A percentile compares a stretch with the other conserved stretches of the same genome.
Evolutionary conservation across 345 rosid genomes (phyloP).

Genomic region (Hibiscus syriacus): DNA sequence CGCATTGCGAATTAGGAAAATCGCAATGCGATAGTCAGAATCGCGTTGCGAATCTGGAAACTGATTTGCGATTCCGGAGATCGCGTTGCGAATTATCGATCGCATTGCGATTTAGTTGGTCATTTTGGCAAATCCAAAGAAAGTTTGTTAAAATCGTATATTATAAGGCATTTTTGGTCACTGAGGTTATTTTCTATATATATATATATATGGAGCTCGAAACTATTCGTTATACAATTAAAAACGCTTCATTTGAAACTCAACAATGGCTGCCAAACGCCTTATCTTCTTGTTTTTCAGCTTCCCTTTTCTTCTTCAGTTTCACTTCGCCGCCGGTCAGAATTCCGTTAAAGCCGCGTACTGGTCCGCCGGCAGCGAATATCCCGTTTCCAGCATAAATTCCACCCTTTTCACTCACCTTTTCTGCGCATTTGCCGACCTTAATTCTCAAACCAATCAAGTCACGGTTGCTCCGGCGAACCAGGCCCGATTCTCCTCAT

Average conservation of each 20-base stretch:
- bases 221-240: background rate
- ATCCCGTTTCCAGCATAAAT: conserved; percentile 32
- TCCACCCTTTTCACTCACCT: conserved; percentile 63
- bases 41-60: too few relatives aligned
- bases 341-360: conserved; percentile 42
- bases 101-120: too few relatives aligned
- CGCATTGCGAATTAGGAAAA: too few relatives aligned
- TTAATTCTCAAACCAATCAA: conserved; percentile 30
- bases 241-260: background rate
- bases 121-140: too few relatives aligned
- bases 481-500: conserved; percentile 36
- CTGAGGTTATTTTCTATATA: too few relatives aligned
- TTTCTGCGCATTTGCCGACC: conserved; percentile 50
- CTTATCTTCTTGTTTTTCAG: conserved; percentile 11
- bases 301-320: conserved; percentile 16
- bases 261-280: conserved; percentile 15
- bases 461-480: conserved; percentile 35
- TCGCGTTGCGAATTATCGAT: too few relatives aligned
- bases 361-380: conserved; percentile 40
- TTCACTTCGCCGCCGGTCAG: conserved; percentile 23
- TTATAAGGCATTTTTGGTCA: too few relatives aligned
- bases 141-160: too few relatives aligned
- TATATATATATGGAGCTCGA: too few relatives aligned
- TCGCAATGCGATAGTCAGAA: too few relatives aligned
- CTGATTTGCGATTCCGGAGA: too few relatives aligned